Base-by-base conservation (phyloP, 2,329 filamentous ascomycete genomes). In the Trematosphaeria pertusa region DNA sequence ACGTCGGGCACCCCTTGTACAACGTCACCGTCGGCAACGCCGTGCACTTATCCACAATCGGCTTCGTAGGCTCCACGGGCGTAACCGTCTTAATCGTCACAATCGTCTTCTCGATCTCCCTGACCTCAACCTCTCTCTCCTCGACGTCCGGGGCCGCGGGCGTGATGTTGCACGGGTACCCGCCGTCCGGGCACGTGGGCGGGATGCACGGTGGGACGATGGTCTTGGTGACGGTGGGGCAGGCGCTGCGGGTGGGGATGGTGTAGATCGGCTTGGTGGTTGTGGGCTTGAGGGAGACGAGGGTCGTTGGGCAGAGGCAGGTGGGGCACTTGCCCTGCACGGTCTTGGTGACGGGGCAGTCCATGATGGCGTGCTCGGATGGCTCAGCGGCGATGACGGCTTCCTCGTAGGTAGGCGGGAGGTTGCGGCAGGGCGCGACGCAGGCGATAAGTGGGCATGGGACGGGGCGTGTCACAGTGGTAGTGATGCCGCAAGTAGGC, bases 1-100 rank as follows among this genome's bases (percentile, higher is more conserved):
- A 64, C 11, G 58, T 64, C 21, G 60, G 60, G 45, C 60, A 64
- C 12, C 36, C 34, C 26, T 30, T n/a, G 24, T 31, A 30, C n/a
- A 46, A 31, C 10, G 50, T 53, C 40, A 30, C 52, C 26, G 54
- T 60, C 22, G 46, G 32, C 22, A 46, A 47, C 14, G 34, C 30
- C 21, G 43, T 43, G 28, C 45, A 37, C 31, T 31, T 21, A 20
- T 32, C 31, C 30, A 32, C 17, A 17, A 26, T 30, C 11, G 43
- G 14, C 19, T 24, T 37, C 21, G 42, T 21, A 11, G 41, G 15
- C 14, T 26, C 21, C 8, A 39, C 28, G 15, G 47, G 41, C 31
- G 19, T 39, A 15, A 50, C 19, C 12, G 48, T 54, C 41, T 47
- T 47, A 21, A 56, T 48, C 3, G 44, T 54, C 3, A 56, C 48